Percentiles rank a stretch among this genome's conserved stretches.
Conservation (phyloP, 306 rosid species). For the Lithocarpus polystachyus region DNA sequence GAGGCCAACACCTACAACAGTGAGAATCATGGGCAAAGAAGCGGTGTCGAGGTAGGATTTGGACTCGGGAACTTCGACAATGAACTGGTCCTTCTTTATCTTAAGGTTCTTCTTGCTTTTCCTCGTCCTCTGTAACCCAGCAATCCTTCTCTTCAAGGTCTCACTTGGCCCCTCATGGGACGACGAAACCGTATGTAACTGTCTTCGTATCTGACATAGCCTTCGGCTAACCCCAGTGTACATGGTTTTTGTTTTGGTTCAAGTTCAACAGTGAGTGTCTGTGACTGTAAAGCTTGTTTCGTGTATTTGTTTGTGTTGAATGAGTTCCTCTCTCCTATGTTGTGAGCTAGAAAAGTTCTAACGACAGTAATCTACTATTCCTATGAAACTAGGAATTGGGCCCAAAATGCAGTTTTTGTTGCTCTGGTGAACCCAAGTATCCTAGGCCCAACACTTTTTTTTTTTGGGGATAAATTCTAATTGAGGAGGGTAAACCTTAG, state of each 20-base stretch:
- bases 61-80: slow-evolving; percentile 75
- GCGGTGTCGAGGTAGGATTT: slow-evolving; percentile 71
- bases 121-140: slow-evolving; percentile 51
- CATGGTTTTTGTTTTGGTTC: neutral
- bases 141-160: slow-evolving; percentile 42
- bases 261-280: neutral
- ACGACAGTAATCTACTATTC: no score
- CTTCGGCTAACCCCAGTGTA: slow-evolving; percentile 21
- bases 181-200: slow-evolving; percentile 18
- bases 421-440: no score
- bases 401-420: no score
- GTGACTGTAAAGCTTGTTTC: no score
- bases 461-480: no score
- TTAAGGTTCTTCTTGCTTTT: slow-evolving; percentile 29
- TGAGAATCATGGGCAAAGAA: slow-evolving; percentile 68
- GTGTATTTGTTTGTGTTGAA: no score
- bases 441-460: no score
- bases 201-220: slow-evolving; percentile 21
- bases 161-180: slow-evolving; percentile 37
- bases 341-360: no score
- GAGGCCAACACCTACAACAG: slow-evolving; percentile 57
- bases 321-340: no score
- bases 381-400: no score
- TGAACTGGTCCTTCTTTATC: slow-evolving; percentile 39
- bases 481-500: no score